phyloP scores from a whole-genome alignment of 2,329 filamentous ascomycete species.

The Albifimbria verrucaria region DNA sequence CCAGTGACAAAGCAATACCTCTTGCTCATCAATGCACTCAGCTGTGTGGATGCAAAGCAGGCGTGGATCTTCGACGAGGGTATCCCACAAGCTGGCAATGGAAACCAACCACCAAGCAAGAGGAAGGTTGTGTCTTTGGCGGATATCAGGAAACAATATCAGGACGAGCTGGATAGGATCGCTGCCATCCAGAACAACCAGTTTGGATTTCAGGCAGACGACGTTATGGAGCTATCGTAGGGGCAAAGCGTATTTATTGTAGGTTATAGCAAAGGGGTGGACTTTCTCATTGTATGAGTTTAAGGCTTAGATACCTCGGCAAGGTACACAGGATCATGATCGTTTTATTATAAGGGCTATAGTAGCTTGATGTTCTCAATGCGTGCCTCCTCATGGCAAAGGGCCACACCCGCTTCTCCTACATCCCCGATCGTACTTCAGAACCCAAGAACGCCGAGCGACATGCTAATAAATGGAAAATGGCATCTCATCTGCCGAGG shows the following conservation, averaged over 20 bases:
- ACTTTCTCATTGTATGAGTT: conserved; percentile 1
- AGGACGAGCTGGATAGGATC: conserved; percentile 83
- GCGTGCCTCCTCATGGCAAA: background rate
- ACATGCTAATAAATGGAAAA: conserved; percentile 34
- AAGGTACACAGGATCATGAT: conserved; percentile 20
- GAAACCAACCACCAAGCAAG: conserved; percentile 36
- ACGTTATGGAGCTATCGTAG: conserved; percentile 51
- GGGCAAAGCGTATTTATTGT: conserved; percentile 15
- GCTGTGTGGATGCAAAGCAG: conserved; percentile 73
- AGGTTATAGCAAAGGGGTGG: conserved; percentile 12
- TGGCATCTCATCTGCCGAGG: conserved; percentile 6
- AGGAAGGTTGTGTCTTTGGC: conserved; percentile 80
- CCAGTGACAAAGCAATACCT: conserved; percentile 73
- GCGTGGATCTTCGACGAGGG: conserved; percentile 69
- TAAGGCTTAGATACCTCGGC: conserved; percentile 25
- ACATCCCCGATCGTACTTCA: conserved; percentile 18
- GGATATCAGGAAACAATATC: conserved; percentile 84
- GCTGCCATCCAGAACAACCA: conserved; percentile 85
- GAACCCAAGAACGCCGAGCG: conserved; percentile 34
- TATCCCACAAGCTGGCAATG: conserved; percentile 16
- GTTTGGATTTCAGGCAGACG: conserved; percentile 67
- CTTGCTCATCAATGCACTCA: conserved; percentile 88
- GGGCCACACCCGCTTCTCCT: conserved; percentile 16
- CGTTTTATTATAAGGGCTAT: conserved; percentile 14
- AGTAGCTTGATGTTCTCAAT: background rate